Evolutionary conservation across 768 basidiomycete genomes (phyloP).

Genomic region (Mycena metata): DNA sequence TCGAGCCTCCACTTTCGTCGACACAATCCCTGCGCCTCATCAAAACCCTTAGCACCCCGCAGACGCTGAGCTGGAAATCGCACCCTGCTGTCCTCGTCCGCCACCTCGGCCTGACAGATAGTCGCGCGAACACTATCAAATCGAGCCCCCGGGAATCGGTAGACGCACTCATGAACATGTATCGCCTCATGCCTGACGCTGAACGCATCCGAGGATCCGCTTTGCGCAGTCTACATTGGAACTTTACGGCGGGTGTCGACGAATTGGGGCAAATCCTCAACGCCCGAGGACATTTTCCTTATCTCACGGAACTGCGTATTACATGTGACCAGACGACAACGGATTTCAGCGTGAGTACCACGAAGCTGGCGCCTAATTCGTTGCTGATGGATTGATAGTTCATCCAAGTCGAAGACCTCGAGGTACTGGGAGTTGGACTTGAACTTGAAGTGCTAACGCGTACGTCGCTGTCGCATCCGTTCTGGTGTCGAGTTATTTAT

Average conservation of each 20-base stretch:
- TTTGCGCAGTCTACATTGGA: slow-evolving; percentile 22
- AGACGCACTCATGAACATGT: background rate
- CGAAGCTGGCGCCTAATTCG: too few species aligned
- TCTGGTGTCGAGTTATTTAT: background rate
- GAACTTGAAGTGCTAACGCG: background rate
- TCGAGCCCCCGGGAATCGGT: background rate
- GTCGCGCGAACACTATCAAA: background rate
- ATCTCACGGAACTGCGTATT: slow-evolving; percentile 8
- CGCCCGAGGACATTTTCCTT: slow-evolving; percentile 6
- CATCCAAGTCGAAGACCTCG: slow-evolving; percentile 1
- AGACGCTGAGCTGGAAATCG: slow-evolving; percentile 1
- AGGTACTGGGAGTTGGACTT: slow-evolving; percentile 11
- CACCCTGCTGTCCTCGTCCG: slow-evolving; percentile 6
- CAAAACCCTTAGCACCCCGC: slow-evolving; percentile 11
- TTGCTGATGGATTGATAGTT: slow-evolving; percentile 3
- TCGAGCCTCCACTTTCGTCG: slow-evolving; percentile 4
- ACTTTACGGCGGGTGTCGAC: slow-evolving; percentile 5
- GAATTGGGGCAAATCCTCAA: slow-evolving; percentile 3
- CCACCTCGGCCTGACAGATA: background rate
- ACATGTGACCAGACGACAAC: background rate
- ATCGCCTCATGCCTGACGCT: background rate
- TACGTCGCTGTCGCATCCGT: background rate
- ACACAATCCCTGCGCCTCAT: slow-evolving; percentile 8
- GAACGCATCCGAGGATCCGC: background rate
- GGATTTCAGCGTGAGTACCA: slow-evolving; percentile 10